A percentile compares a stretch with the other conserved stretches of the same genome.
Evolutionary conservation across 2,329 filamentous ascomycete genomes (phyloP).

Genomic region (Aspergillus persii): DNA sequence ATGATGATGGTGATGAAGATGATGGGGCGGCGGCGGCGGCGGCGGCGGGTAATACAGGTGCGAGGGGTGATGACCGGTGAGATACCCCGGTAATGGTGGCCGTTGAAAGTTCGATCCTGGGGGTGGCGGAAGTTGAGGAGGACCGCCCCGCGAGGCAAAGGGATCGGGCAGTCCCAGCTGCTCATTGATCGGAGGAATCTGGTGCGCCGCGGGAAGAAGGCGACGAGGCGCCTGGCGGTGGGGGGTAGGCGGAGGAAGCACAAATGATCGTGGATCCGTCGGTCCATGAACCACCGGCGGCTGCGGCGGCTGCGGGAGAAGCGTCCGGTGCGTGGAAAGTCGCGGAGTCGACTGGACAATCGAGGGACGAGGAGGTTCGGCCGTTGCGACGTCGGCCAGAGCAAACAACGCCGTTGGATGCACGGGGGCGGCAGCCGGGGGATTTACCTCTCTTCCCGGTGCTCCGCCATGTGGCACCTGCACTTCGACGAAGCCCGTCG

Average conservation of each 20-base stretch:
- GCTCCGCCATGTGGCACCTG: conserved; percentile 10
- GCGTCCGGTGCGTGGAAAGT: conserved; percentile 33
- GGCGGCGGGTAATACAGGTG: conserved; percentile 25
- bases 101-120: conserved; percentile 39
- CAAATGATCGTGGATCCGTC: conserved; percentile 33
- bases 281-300: conserved; percentile 23
- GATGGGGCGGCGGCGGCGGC: neutral
- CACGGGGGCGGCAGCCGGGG: conserved; percentile 11
- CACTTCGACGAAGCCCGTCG: conserved; percentile 24
- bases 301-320: conserved; percentile 24
- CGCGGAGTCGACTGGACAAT: conserved; percentile 46
- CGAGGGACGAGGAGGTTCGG: conserved; percentile 24
- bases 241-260: conserved; percentile 25
- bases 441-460: conserved; percentile 3
- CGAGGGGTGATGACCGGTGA: conserved; percentile 21
- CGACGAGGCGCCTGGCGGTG: conserved; percentile 36
- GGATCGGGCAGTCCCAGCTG: conserved; percentile 37
- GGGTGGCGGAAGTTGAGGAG: conserved; percentile 41
- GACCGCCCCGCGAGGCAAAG: conserved; percentile 33
- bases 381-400: conserved; percentile 37
- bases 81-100: conserved; percentile 29
- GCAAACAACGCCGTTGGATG: conserved; percentile 31
- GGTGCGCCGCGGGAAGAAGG: conserved; percentile 35
- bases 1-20: neutral
- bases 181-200: conserved; percentile 30